phyloP scores from a whole-genome alignment of 176 grass and related monocot genomes.

The Triticum turgidum region DNA sequence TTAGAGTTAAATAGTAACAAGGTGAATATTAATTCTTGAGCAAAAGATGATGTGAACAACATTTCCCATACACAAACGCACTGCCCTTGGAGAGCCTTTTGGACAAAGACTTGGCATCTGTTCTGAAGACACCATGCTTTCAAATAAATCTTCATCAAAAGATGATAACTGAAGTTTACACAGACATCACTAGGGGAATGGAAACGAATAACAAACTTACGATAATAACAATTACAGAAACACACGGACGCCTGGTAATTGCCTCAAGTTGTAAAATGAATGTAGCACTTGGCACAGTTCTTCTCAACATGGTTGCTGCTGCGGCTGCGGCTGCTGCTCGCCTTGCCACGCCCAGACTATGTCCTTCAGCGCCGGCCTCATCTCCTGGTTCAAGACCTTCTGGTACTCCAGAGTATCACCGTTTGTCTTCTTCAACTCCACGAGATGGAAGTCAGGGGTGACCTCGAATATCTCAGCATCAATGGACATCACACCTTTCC shows the following conservation, averaged over 20 bases:
- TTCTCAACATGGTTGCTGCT: conserved; percentile 14
- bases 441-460: conserved; percentile 77
- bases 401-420: conserved; percentile 88
- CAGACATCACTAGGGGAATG: not conserved
- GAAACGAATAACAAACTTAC: not conserved
- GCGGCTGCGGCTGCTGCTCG: conserved; percentile 48
- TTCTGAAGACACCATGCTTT: not conserved
- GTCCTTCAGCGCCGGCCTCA: conserved; percentile 78
- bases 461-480: conserved; percentile 95
- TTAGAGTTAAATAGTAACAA: not conserved
- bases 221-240: not conserved
- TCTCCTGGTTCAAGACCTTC: conserved; percentile 71
- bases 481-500: conserved; percentile 83
- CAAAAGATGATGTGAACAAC: not conserved
- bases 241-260: conserved; percentile 16
- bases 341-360: conserved; percentile 99
- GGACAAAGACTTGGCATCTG: not conserved
- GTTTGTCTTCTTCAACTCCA: conserved; percentile 85
- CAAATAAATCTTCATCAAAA: conserved; percentile 12
- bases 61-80: not conserved
- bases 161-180: not conserved
- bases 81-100: too few species aligned
- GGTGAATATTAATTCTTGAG: not conserved
- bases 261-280: not conserved
- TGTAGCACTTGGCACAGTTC: not conserved